Evolutionary conservation across 2,329 filamentous ascomycete genomes (phyloP).

Genomic region (Botrytis fragariae): DNA sequence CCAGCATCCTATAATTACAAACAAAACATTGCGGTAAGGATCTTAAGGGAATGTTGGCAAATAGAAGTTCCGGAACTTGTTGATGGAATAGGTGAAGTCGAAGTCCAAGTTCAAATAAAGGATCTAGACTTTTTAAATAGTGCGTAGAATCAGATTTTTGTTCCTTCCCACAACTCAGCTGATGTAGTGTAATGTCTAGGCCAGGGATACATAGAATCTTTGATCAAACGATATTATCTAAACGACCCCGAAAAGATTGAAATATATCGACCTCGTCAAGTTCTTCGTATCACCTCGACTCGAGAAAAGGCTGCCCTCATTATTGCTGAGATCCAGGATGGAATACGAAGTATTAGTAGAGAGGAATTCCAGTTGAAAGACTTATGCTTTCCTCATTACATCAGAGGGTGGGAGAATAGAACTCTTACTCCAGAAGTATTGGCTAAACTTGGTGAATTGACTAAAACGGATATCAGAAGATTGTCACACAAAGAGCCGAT

Average conservation of each 20-base stretch:
- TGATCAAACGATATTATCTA: conserved; percentile 29
- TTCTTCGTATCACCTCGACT: conserved; percentile 35
- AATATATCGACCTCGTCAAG: conserved; percentile 28
- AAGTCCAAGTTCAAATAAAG: conserved; percentile 30
- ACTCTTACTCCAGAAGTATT: conserved; percentile 26
- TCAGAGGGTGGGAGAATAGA: conserved; percentile 18
- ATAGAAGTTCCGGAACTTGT: conserved; percentile 34
- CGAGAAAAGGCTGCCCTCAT: conserved; percentile 30
- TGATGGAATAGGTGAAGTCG: conserved; percentile 36
- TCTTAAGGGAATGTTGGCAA: conserved; percentile 37
- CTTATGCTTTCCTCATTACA: conserved; percentile 24
- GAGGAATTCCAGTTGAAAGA: conserved; percentile 24
- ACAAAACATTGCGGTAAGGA: conserved; percentile 30
- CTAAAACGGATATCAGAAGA: conserved; percentile 31
- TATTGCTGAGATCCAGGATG: conserved; percentile 28
- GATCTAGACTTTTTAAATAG: conserved; percentile 36
- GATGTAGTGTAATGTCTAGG: conserved; percentile 23
- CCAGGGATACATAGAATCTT: conserved; percentile 27
- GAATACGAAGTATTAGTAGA: conserved; percentile 27
- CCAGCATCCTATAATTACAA: conserved; percentile 34
- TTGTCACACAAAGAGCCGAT: conserved; percentile 8
- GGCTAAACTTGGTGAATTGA: conserved; percentile 30
- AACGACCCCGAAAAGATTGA: conserved; percentile 34
- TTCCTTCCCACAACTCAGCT: background rate
- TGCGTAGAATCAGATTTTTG: conserved; percentile 23